Base-by-base conservation (phyloP, 306 rosid species). In the Cucurbita pepo region DNA sequence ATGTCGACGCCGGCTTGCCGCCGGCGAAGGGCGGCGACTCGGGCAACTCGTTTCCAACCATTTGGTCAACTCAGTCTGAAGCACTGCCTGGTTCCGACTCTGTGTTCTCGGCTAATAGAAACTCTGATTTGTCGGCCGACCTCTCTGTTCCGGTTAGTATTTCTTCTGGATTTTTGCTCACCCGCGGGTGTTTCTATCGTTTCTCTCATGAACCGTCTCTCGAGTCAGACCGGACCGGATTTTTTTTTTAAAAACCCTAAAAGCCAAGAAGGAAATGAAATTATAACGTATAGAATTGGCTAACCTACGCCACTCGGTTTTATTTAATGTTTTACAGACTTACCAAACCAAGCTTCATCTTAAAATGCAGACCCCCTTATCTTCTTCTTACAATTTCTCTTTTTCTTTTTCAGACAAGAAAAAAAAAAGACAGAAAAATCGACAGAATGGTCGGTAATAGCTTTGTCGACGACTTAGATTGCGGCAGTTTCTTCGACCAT, bases 401-500 rank as follows among this genome's bases (percentile, higher is more conserved):
- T n/a, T n/a, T n/a, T n/a, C n/a, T n/a, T n/a, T n/a, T n/a, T n/a
- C n/a, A n/a, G n/a, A n/a, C n/a, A 3, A 82, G 19, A 60, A 59
- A 14, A 0, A 13, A 2, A 58, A 30, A 53, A n/a, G 8, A 82
- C 34, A 85, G 74, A 64, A 65, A 75, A 41, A 52, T 72, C 58
- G 65, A 51, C 67, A 61, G 54, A 77, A 94, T 95, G 99, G 81
- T 89, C 76, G 97, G 91, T 75, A 82, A 90, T 21, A 86, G 63
- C 86, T 88, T 85, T 85, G 79, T 84, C 45, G 97, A 95, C 36
- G 97, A 95, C 62, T 63, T 95, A 25, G 99, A 95, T 88, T 89
- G 96, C 77, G 95, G 96, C 10, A 89, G 85, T 87, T 89, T 95
- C 95, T 91, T 95, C 76, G 97, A 95, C 80, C 90, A 91, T 75